These are phyloP conservation scores for Niebla homalea DNA, from an alignment of 495 filamentous ascomycete genomes.

Conservation along the genomic window DNA sequence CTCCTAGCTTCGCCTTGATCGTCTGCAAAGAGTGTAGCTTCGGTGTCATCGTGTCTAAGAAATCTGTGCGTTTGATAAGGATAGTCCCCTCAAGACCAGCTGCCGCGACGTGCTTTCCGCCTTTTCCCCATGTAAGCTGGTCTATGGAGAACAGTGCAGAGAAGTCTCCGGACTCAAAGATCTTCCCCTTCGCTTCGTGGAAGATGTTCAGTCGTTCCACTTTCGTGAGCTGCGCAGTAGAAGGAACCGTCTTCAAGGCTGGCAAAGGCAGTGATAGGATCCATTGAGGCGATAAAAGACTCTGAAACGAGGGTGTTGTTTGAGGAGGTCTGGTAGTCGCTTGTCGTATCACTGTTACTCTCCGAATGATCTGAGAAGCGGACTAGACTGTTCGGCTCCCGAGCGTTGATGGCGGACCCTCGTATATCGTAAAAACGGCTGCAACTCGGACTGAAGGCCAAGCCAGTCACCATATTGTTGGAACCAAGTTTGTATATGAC, in stretches of 20 bases:
- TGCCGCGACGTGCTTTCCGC: slow-evolving; percentile 2
- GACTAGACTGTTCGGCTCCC: slow-evolving; percentile 17
- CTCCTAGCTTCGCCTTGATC: not conserved
- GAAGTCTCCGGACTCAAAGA: not conserved
- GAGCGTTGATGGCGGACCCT: slow-evolving; percentile 13
- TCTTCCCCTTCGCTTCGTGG: not conserved
- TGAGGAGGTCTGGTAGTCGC: not conserved
- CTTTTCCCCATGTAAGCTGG: slow-evolving; percentile 5
- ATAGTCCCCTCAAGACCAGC: slow-evolving; percentile 8
- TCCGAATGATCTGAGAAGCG: slow-evolving; percentile 7
- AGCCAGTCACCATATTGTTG: slow-evolving; percentile 7
- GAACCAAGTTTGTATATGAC: slow-evolving; percentile 18
- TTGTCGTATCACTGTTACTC: slow-evolving; percentile 3
- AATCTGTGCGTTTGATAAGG: not conserved
- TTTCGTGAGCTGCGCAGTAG: slow-evolving; percentile 4
- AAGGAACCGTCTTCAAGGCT: not conserved
- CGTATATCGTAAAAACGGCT: slow-evolving; percentile 15
- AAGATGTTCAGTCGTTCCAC: slow-evolving; percentile 1
- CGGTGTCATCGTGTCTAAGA: not conserved
- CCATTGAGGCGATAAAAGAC: not conserved
- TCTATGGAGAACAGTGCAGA: not conserved
- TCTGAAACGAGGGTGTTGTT: slow-evolving; percentile 1
- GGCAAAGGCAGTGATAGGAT: slow-evolving; percentile 7
- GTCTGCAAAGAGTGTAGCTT: not conserved
- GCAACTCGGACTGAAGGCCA: slow-evolving; percentile 14